Conservation (phyloP, 163 green algal genomes). For the Scenedesmus sp. region DNA sequence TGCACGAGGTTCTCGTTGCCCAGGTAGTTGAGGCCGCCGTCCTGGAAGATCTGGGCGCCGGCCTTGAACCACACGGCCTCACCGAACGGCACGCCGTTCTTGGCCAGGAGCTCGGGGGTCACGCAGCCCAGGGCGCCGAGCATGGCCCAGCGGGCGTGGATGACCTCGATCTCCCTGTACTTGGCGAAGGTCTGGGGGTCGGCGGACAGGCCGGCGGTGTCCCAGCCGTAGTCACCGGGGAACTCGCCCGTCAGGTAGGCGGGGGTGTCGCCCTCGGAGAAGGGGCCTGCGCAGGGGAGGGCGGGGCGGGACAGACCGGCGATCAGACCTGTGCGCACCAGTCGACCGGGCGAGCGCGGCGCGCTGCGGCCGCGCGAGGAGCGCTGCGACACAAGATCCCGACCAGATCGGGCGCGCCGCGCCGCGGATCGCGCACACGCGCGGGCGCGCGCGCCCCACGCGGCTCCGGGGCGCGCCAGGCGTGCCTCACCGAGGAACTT, state of each 20-base stretch:
- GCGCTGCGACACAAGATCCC: too few species aligned
- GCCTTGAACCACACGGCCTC: conserved; percentile 87
- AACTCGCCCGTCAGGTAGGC: conserved; percentile 89
- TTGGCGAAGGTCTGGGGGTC: conserved; percentile 64
- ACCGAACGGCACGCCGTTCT: conserved; percentile 62
- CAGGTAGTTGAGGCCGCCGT: conserved; percentile 90
- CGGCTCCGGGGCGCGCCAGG: too few species aligned
- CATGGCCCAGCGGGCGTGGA: conserved; percentile 88
- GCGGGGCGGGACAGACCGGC: not conserved
- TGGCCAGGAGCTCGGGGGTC: conserved; percentile 88
- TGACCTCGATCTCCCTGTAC: conserved; percentile 82
- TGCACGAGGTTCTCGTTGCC: conserved; percentile 87
- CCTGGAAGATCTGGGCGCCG: conserved; percentile 85
- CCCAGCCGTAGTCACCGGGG: conserved; percentile 97
- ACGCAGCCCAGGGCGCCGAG: conserved; percentile 84
- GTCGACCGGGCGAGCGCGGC: too few species aligned
- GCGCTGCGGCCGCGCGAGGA: too few species aligned
- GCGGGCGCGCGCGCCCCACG: not conserved
- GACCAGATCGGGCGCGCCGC: too few species aligned
- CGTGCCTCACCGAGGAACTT: conserved; percentile 83
- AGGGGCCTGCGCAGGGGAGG: conserved; percentile 25
- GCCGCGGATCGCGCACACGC: too few species aligned
- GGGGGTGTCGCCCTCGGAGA: conserved; percentile 66
- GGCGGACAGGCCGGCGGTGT: conserved; percentile 85
- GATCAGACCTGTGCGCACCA: not conserved